Conservation (phyloP, 2,329 filamentous ascomycete species). For the Neonectria punicea region DNA sequence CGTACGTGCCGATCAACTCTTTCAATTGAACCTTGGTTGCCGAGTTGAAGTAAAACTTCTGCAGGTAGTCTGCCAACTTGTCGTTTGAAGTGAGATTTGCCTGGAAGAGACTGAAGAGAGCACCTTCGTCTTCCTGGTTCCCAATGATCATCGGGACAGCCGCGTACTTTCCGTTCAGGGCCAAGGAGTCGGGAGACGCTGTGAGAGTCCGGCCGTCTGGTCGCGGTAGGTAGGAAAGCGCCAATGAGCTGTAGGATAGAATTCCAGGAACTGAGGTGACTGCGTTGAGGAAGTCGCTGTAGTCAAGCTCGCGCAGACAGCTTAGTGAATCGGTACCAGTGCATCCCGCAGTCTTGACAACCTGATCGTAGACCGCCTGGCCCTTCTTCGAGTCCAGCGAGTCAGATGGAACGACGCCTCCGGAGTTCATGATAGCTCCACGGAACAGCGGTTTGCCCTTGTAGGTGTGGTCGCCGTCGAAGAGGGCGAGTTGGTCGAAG, state of each 20-base stretch:
- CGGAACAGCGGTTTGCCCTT: constrained; percentile 66
- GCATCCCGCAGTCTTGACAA: constrained; percentile 66
- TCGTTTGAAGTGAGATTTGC: constrained; percentile 65
- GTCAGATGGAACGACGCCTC: constrained; percentile 60
- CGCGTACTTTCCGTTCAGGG: constrained; percentile 60
- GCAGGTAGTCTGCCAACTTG: constrained; percentile 64
- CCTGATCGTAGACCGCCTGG: constrained; percentile 64
- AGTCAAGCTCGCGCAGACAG: constrained; percentile 65
- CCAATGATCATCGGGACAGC: constrained; percentile 71
- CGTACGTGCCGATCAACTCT: constrained; percentile 64
- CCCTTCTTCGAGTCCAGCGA: constrained; percentile 65
- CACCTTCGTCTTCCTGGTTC: constrained; percentile 74
- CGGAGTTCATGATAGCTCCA: constrained; percentile 72
- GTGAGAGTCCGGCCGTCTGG: constrained; percentile 67
- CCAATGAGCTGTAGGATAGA: constrained; percentile 65
- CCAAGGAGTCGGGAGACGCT: constrained; percentile 62
- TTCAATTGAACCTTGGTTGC: constrained; percentile 53
- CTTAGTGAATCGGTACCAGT: constrained; percentile 59
- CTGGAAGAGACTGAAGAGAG: constrained; percentile 69
- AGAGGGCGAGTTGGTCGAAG: constrained; percentile 70
- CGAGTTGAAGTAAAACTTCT: constrained; percentile 59
- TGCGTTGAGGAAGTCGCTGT: constrained; percentile 63
- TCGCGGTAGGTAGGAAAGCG: constrained; percentile 70
- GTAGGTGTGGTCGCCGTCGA: constrained; percentile 70
- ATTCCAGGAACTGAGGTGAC: constrained; percentile 67